A percentile compares a stretch with the other conserved stretches of the same genome.
Conservation (phyloP, 495 filamentous ascomycete genomes). For the Aspergillus baeticus region DNA sequence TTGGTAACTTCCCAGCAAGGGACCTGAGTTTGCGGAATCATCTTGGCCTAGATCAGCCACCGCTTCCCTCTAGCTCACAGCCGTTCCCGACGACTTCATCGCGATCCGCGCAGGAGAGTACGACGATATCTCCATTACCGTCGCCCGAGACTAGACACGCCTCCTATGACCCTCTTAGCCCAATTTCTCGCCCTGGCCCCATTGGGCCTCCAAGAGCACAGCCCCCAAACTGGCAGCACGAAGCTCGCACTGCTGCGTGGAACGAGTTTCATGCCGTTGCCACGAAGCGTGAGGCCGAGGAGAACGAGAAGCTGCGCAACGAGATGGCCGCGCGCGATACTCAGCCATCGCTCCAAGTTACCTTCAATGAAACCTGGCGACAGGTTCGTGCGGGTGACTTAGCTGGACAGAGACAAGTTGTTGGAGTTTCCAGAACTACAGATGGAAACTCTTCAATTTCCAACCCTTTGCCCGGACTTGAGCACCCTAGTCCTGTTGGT, state of each 20-base stretch:
- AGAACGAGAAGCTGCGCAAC: constrained; percentile 34
- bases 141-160: constrained; percentile 38
- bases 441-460: constrained; percentile 28
- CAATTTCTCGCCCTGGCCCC: constrained; percentile 45
- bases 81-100: constrained; percentile 33
- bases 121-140: constrained; percentile 31
- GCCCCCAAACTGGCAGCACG: constrained; percentile 36
- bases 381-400: constrained; percentile 52
- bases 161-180: constrained; percentile 36
- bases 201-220: constrained; percentile 53
- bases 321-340: constrained; percentile 40
- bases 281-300: constrained; percentile 42
- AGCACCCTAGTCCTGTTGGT: constrained; percentile 35
- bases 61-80: constrained; percentile 28
- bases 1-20: constrained; percentile 45
- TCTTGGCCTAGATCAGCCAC: constrained; percentile 38
- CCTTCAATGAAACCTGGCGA: constrained; percentile 65
- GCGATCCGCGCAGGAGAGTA: constrained; percentile 31
- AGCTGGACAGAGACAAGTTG: constrained; percentile 38
- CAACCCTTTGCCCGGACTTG: constrained; percentile 36
- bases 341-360: constrained; percentile 38
- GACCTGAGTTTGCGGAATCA: constrained; percentile 41
- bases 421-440: constrained; percentile 30
- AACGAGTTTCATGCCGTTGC: constrained; percentile 45
- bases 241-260: constrained; percentile 45